Percentiles rank a stretch among this genome's conserved stretches.
Evolutionary conservation across 257 asterid species (phyloP).

Genomic region (Gynochthodes officinalis): DNA sequence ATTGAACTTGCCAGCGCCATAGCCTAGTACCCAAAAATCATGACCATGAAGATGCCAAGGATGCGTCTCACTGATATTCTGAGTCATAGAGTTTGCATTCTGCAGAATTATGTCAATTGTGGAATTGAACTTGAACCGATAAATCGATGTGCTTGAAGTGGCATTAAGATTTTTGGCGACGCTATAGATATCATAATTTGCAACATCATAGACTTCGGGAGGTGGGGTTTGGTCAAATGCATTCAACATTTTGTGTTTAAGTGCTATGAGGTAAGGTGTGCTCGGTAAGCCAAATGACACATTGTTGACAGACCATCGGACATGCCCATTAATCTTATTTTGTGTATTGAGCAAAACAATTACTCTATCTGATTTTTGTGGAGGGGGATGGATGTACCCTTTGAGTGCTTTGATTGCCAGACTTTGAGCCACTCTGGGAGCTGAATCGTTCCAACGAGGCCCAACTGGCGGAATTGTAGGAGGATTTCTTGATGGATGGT

Average conservation of each 20-base stretch:
- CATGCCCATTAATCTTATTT: constrained; percentile 41
- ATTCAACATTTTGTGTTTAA: constrained; percentile 37
- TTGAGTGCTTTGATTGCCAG: constrained; percentile 41
- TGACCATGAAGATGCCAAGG: constrained; percentile 99
- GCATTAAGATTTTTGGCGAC: constrained; percentile 45
- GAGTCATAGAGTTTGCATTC: constrained; percentile 67
- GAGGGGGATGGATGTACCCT: constrained; percentile 59
- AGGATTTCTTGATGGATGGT: constrained; percentile 52
- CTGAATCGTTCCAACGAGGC: constrained; percentile 56
- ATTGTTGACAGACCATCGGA: constrained; percentile 76
- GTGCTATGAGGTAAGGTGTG: constrained; percentile 70
- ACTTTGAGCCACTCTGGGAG: constrained; percentile 51
- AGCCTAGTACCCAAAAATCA: constrained; percentile 89
- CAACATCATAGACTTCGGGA: constrained; percentile 49
- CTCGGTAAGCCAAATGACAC: constrained; percentile 64
- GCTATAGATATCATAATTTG: constrained; percentile 40
- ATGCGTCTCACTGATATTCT: constrained; percentile 78
- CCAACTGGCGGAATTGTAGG: constrained; percentile 55
- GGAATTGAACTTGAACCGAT: constrained; percentile 56
- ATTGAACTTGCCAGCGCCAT: constrained; percentile 71
- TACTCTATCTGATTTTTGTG: constrained; percentile 54
- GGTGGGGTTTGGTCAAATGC: constrained; percentile 53
- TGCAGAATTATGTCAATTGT: constrained; percentile 75
- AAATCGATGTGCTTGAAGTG: constrained; percentile 47
- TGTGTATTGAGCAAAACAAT: constrained; percentile 91